phyloP scores from a whole-genome alignment of 805 yeast species.

The Teunomyces aglyptinius region DNA sequence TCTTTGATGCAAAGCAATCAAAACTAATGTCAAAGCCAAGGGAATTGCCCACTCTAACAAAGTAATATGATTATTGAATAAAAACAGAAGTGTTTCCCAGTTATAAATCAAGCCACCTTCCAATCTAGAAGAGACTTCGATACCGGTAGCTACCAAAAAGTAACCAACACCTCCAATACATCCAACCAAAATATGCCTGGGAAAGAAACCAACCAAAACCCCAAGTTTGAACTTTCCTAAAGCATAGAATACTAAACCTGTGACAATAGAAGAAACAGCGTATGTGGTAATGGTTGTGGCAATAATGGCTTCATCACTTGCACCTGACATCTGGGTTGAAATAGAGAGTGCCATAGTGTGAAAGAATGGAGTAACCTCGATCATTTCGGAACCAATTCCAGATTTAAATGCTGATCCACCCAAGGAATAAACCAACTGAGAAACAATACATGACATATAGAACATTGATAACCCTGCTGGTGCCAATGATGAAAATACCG shows the following conservation, averaged over 20 bases:
- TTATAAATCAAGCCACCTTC: conserved; percentile 72
- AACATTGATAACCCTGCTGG: conserved; percentile 93
- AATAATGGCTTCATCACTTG: conserved; percentile 52
- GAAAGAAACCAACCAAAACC: conserved; percentile 88
- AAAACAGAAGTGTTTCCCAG: conserved; percentile 48
- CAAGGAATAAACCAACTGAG: conserved; percentile 81
- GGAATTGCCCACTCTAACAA: conserved; percentile 67
- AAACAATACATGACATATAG: conserved; percentile 84
- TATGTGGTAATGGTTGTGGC: conserved; percentile 87
- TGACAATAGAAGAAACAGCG: conserved; percentile 77
- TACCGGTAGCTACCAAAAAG: conserved; percentile 83
- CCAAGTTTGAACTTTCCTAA: conserved; percentile 83
- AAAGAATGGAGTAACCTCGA: conserved; percentile 97
- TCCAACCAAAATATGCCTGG: conserved; percentile 92
- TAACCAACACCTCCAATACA: conserved; percentile 99
- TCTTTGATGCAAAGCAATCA: conserved; percentile 58
- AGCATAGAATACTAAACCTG: conserved; percentile 76
- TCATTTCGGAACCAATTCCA: conserved; percentile 98
- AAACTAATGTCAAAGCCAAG: conserved; percentile 54
- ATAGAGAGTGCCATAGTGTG: conserved; percentile 89
- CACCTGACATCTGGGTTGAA: conserved; percentile 46
- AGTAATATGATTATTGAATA: conserved; percentile 41
- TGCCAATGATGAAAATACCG: conserved; percentile 73
- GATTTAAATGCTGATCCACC: conserved; percentile 89
- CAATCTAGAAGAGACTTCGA: conserved; percentile 84